Percentiles rank a stretch among this genome's conserved stretches.
phyloP scores from a whole-genome alignment of 495 filamentous ascomycete species.

The Penicillium longicatenatum region DNA sequence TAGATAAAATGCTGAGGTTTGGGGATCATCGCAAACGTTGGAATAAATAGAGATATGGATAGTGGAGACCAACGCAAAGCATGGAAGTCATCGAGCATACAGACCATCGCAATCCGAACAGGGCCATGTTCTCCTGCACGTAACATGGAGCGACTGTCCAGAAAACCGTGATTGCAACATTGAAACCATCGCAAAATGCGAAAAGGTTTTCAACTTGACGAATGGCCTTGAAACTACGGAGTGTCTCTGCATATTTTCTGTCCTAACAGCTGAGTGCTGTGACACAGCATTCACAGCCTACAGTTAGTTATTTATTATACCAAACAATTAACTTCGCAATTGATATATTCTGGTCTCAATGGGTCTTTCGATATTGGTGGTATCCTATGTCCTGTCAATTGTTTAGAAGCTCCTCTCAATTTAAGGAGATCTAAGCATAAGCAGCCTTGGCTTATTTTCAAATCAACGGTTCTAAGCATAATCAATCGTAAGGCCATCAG shows the following conservation, averaged over 20 bases:
- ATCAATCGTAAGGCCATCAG: neutral
- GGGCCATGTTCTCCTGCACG: too few species aligned
- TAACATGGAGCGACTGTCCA: too few species aligned
- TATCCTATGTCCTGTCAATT: neutral
- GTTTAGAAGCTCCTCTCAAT: neutral
- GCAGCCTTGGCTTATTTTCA: neutral
- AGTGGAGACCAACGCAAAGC: too few species aligned
- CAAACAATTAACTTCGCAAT: too few species aligned
- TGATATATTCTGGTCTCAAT: too few species aligned
- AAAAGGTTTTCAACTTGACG: neutral
- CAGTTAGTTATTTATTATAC: too few species aligned
- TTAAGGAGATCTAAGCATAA: neutral
- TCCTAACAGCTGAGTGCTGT: neutral
- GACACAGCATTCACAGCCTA: neutral
- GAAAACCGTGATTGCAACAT: neutral
- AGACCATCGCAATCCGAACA: too few species aligned
- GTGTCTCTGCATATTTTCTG: neutral
- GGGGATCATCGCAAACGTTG: too few species aligned
- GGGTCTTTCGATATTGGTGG: too few species aligned
- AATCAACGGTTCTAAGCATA: neutral
- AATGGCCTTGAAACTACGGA: conserved; percentile 3
- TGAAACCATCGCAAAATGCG: neutral
- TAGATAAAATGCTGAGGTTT: too few species aligned
- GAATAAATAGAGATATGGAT: too few species aligned
- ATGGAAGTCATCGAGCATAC: too few species aligned